Conservation (phyloP, 768 basidiomycete genomes). For the Naematelia encephala region DNA sequence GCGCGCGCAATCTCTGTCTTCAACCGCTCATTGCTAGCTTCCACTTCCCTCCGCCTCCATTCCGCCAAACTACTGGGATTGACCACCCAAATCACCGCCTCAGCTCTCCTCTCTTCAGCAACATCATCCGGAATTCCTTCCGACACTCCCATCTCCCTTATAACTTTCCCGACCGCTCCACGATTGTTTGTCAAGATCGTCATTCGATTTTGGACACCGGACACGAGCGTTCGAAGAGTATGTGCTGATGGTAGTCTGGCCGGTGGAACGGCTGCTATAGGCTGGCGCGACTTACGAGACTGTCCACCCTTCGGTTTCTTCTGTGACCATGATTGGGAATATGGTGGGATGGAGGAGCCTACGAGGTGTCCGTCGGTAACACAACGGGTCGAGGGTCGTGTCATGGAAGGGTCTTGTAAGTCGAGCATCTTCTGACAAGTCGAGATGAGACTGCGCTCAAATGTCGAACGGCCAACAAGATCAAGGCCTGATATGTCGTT, state of each 20-base stretch:
- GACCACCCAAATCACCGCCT: slow-evolving; percentile 66
- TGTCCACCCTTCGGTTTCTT: not conserved
- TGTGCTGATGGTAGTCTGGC: slow-evolving; percentile 61
- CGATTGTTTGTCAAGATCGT: slow-evolving; percentile 86
- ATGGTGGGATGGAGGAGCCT: slow-evolving; percentile 7
- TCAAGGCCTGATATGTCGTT: slow-evolving; percentile 12
- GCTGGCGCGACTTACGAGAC: slow-evolving; percentile 4
- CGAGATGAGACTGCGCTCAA: not conserved
- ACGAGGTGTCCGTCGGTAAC: slow-evolving; percentile 8
- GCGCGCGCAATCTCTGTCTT: not conserved
- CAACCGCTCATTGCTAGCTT: slow-evolving; percentile 18
- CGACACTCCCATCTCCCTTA: slow-evolving; percentile 60
- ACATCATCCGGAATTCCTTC: slow-evolving; percentile 40
- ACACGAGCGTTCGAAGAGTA: slow-evolving; percentile 69
- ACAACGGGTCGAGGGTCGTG: slow-evolving; percentile 8
- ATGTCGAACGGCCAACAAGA: not conserved
- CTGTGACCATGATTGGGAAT: too few relatives aligned
- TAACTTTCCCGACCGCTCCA: slow-evolving; percentile 69
- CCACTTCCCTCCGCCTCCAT: slow-evolving; percentile 45
- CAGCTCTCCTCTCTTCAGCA: slow-evolving; percentile 21
- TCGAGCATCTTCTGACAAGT: not conserved
- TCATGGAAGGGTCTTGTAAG: not conserved
- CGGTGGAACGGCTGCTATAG: slow-evolving; percentile 57
- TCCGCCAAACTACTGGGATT: slow-evolving; percentile 79
- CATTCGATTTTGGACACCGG: slow-evolving; percentile 67